Evolutionary conservation across 108 stramenopile genomes (phyloP).

Genomic region (Skeletonema marinoi): DNA sequence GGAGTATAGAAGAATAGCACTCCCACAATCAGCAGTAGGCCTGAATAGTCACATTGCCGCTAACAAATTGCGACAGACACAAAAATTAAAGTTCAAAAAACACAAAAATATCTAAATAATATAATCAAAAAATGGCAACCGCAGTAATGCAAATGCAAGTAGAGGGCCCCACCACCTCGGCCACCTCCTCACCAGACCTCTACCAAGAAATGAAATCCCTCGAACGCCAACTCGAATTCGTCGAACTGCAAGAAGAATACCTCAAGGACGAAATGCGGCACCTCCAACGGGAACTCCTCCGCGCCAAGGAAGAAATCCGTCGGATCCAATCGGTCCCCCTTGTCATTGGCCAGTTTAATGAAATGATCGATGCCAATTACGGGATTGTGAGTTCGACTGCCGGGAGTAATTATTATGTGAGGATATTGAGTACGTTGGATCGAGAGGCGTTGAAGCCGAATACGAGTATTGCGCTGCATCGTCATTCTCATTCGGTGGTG

Average conservation of each 20-base stretch:
- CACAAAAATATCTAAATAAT: background rate
- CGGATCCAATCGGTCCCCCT: conserved; percentile 98
- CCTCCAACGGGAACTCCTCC: conserved; percentile 96
- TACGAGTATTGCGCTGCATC: conserved; percentile 96
- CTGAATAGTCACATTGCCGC: background rate
- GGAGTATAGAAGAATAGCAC: background rate
- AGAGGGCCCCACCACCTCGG: background rate
- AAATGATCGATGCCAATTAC: conserved; percentile 99
- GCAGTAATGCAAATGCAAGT: conserved; percentile 5
- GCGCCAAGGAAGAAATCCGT: conserved; percentile 98
- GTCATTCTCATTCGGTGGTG: conserved; percentile 98
- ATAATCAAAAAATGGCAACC: conserved; percentile 1
- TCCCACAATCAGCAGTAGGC: background rate
- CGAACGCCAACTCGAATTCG: conserved; percentile 91
- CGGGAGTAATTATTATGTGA: conserved; percentile 97
- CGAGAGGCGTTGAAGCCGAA: conserved; percentile 98
- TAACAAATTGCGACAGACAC: background rate
- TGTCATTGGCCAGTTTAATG: conserved; percentile 99
- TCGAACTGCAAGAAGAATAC: conserved; percentile 98
- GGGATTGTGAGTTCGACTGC: conserved; percentile 96
- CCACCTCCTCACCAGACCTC: conserved; percentile 49
- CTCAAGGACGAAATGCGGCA: conserved; percentile 99
- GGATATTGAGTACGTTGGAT: conserved; percentile 96
- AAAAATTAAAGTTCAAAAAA: background rate
- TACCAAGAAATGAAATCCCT: conserved; percentile 90